phyloP scores from a whole-genome alignment of 2,329 filamentous ascomycete genomes.

The Xylaria hypoxylon region DNA sequence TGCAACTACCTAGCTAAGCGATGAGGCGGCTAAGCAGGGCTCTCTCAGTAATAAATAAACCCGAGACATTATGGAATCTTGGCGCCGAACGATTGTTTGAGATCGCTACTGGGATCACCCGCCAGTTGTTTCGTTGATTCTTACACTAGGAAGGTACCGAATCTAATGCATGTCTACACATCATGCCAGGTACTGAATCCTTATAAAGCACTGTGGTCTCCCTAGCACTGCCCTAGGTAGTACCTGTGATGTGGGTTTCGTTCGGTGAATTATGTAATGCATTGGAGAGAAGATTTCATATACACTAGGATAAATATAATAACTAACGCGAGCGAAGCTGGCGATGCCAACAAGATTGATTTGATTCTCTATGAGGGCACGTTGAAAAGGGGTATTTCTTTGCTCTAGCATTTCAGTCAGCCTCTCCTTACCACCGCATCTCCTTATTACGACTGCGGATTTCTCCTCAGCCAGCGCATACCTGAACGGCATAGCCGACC shows the following conservation, averaged over 20 bases:
- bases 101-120: constrained; percentile 33
- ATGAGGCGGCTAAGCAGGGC: not conserved
- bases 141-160: constrained; percentile 2
- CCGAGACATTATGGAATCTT: constrained; percentile 26
- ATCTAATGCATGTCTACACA: constrained; percentile 7
- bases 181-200: constrained; percentile 9
- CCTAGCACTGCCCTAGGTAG: no score
- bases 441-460: not conserved
- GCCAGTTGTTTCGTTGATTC: constrained; percentile 29
- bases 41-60: constrained; percentile 4
- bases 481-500: not conserved
- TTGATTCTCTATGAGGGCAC: not conserved
- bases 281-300: not conserved
- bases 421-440: constrained; percentile 13
- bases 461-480: not conserved
- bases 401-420: not conserved
- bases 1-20: constrained; percentile 10
- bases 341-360: not conserved
- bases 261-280: not conserved
- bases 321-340: not conserved
- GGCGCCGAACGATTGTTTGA: constrained; percentile 37
- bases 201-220: not conserved
- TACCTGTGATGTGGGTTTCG: constrained; percentile 2
- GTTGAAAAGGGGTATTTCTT: not conserved
- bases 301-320: not conserved